Evolutionary conservation across 257 asterid species (phyloP), one percentile per base, ranked within the genome.

Genomic region (Solanum chiquidenum): DNA sequence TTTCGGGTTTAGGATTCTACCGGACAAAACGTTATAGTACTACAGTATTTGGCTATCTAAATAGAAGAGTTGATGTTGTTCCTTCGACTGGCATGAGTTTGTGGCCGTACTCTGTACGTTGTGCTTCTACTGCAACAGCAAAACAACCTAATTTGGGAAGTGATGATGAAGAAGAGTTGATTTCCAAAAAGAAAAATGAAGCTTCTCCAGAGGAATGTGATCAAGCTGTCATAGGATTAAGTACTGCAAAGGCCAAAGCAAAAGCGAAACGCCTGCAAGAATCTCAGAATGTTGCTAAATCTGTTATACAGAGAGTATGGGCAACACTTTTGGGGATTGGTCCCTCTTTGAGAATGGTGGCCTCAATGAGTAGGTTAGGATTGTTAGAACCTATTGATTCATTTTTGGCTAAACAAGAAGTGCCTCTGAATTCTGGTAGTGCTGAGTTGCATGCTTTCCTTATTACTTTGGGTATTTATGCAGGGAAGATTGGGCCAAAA

Each of bases 181-280:
- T 91, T 90, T 86, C 94, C 21, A 93, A 91, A 90, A 93, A 87
- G 94, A 94, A 91, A 91, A 93, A 91, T 86, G 98, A 96, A 93
- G 94, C 98, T 83, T 96, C 98, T 20, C 98, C 98, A 1, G 97
- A 96, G 93, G 98, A 96, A 82, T 96, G 99, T 88, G 99, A 96
- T 93, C 93, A 94, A 91, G 99, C 99, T 91, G 99, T 96, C 75
- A 92, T 83, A 33, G 98, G 98, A 87, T 91, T 96, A 72, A 94
- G 94, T 89, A 90, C 95, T 90, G 98, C 94, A 86, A 96, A 95
- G 93, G 99, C 99, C 88, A 95, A 93, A 92, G 99, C 94, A 76
- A 96, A 93, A 92, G 96, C 97, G 76, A 93, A 93, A 89, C 85
- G 82, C 89, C 90, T 94, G 91, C 98, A 90, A 74, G 95, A 95